Evolutionary conservation across 768 basidiomycete species (phyloP), one percentile per base, ranked within the genome.

Genomic region (Suillus discolor): DNA sequence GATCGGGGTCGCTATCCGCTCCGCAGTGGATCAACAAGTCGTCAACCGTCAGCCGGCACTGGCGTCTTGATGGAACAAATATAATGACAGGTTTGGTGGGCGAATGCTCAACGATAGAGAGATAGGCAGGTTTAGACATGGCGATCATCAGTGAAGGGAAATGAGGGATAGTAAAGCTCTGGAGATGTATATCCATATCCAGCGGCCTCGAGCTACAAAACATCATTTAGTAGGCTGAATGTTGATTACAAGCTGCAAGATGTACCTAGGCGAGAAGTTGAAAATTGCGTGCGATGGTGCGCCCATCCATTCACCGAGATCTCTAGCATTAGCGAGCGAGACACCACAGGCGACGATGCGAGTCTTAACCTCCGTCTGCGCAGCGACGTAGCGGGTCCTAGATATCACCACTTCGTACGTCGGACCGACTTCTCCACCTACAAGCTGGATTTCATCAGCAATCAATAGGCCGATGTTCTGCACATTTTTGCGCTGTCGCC

Each of bases 61-160:
- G 97, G 62, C 94, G 89, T 23, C 97, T 85, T 23, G 94, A 95
- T 0, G 95, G 92, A 0, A 99, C 97, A 67, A 99, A 99, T 67
- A 93, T 80, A 71, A 99, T 91, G 68, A 95, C 93, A 0, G 96
- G 96, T 71, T 92, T 93, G 5, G 86, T 83, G 0, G 89, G 85
- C 0, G 97, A 90, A 69, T 95, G 89, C 73, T 99, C 97, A 53
- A 89, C 81, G 66, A 98, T 91, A 38, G 96, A 90, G 8, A 99
- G 86, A 75, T 98, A 99, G 0, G 97, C 93, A 0, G 97, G 97
- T 75, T 99, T 99, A 11, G 96, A 96, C 97, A 99, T 99, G 54
- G 96, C 87, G 66, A 99, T 94, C 97, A 99, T 99, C 49, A 99
- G 82, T 0, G 96, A 97, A 0, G 97, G 96, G 87, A 97, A 97